These are phyloP conservation scores for Notholithocarpus densiflorus DNA, from an alignment of 306 rosid species.

Conservation along the genomic window DNA sequence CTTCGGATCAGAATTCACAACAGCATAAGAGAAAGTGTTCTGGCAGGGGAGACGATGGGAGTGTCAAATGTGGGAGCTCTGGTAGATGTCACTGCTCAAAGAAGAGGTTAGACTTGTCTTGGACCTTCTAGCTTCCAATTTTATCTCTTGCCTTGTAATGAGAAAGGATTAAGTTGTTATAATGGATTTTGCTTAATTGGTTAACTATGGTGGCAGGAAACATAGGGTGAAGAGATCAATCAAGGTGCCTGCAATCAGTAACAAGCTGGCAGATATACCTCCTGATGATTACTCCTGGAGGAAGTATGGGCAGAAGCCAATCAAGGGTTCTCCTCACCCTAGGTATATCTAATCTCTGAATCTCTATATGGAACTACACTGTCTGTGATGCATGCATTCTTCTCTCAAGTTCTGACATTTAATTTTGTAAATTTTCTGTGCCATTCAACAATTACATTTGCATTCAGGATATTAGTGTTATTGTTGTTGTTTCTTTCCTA, in stretches of 20 bases:
- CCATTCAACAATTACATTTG: too few relatives aligned
- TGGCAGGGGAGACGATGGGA: conserved; percentile 82
- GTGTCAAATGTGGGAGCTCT: conserved; percentile 80
- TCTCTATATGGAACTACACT: neutral
- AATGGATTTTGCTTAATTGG: neutral
- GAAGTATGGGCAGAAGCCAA: conserved; percentile 99
- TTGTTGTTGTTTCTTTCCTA: neutral
- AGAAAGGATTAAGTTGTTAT: conserved; percentile 4
- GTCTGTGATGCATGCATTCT: neutral
- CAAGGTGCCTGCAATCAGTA: conserved; percentile 96
- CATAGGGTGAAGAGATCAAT: conserved; percentile 91
- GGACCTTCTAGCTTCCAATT: neutral
- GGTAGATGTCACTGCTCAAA: conserved; percentile 97
- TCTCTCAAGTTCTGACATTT: conserved; percentile 3
- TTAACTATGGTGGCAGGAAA: conserved; percentile 52
- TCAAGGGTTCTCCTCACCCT: conserved; percentile 99
- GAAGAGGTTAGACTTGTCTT: conserved; percentile 64
- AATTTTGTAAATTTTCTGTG: conserved; percentile 4
- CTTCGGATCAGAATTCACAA: conserved; percentile 82
- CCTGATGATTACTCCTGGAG: conserved; percentile 99
- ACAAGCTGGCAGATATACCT: conserved; percentile 97
- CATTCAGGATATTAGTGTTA: neutral
- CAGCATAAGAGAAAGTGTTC: conserved; percentile 89
- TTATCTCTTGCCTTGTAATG: conserved; percentile 4
- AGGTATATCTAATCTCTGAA: conserved; percentile 46